Evolutionary conservation across 805 yeast genomes (phyloP).

Genomic region (Torulaspora maleeae): DNA sequence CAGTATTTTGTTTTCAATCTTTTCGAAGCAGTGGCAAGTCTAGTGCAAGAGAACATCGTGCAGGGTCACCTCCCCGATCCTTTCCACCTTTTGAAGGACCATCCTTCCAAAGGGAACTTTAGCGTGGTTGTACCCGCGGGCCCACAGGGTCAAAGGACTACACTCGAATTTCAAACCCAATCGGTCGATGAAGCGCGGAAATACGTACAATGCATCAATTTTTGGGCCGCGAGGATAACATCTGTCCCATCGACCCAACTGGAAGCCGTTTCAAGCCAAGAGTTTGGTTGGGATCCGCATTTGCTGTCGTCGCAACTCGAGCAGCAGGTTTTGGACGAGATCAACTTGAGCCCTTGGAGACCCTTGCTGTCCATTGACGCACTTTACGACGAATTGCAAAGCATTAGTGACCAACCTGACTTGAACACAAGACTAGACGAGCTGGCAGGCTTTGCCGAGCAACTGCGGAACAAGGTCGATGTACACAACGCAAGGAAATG

Average conservation of each 20-base stretch:
- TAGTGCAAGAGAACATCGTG: constrained; percentile 31
- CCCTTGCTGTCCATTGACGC: constrained; percentile 24
- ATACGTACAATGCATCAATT: constrained; percentile 74
- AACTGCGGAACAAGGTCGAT: constrained; percentile 39
- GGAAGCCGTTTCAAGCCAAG: constrained; percentile 64
- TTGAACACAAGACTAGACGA: constrained; percentile 11
- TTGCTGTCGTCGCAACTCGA: constrained; percentile 12
- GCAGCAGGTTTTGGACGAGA: neutral
- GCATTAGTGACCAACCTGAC: constrained; percentile 7
- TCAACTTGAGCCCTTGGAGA: constrained; percentile 19
- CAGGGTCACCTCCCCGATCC: constrained; percentile 8
- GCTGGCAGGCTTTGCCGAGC: constrained; percentile 39
- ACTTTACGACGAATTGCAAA: constrained; percentile 21
- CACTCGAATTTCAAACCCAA: constrained; percentile 60
- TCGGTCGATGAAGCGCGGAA: constrained; percentile 62
- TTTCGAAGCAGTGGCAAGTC: constrained; percentile 27
- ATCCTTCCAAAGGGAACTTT: too few species aligned
- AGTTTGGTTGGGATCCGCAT: constrained; percentile 67
- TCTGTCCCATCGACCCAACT: constrained; percentile 69
- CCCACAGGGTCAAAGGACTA: constrained; percentile 28
- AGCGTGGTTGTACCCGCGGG: constrained; percentile 7
- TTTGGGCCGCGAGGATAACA: constrained; percentile 85
- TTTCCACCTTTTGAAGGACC: constrained; percentile 1
- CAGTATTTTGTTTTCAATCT: constrained; percentile 24
- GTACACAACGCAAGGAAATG: constrained; percentile 43